Evolutionary conservation across 2,329 filamentous ascomycete species (phyloP), one percentile per base, ranked within the genome.

Genomic region (Endoconidiophora polonica): DNA sequence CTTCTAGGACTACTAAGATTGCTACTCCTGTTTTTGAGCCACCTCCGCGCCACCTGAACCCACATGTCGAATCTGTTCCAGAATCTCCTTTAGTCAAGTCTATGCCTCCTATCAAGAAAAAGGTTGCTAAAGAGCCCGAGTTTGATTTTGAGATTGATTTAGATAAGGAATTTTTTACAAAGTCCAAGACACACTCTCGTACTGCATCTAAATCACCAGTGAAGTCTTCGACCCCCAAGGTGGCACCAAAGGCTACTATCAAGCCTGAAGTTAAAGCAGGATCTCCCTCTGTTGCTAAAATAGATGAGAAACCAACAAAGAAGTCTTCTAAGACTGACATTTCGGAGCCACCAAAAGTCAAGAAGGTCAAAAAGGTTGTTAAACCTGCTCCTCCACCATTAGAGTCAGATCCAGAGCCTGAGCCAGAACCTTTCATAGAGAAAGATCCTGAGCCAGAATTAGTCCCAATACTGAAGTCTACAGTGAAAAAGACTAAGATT

Each of bases 321-420:
- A 52, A 49, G 42, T 14, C 39, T n/a, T 23, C 20, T 22, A 48
- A 48, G 26, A 46, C 29, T 26, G 41, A 45, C 18, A 48, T 18
- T 18, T 18, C 16, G 16, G 16, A 18, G 16, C 16, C 16, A 18
- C 16, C 16, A 18, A 18, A 18, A 18, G 16, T 18, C 16, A 18
- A 18, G 16, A 18, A 48, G 22, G 26, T 23, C n/a, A 40, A 52
- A 26, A 41, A 46, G 44, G 12, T 37, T 23, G 44, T 12, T 10
- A 33, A 37, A 7, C 14, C 26, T 14, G 46, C 60, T 16, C 55
- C 55, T 5, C 57, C 58, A 51, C 50, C 57, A 14, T 56, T 58
- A 20, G 55, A 57, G 12, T 54, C 59, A 5, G 51, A 58, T 29
- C 47, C 56, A 23, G 56, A 54, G 26, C 55, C 52, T 5, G 56